These are phyloP conservation scores for Solanum chmielewskii DNA, from an alignment of 257 asterid species.

Conservation along the genomic window DNA sequence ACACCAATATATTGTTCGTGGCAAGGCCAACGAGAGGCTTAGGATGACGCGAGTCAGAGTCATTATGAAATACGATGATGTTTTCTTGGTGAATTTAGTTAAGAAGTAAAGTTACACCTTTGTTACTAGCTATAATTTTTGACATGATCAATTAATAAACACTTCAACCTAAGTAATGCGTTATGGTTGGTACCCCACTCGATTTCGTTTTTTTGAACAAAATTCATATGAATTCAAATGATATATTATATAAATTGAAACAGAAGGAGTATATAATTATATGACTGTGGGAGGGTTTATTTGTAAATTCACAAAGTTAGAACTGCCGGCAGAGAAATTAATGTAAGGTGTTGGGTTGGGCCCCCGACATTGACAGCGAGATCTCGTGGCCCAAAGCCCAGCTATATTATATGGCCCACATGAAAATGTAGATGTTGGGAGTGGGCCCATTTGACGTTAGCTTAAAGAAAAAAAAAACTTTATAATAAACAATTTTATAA, in stretches of 20 bases:
- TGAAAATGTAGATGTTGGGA: not conserved
- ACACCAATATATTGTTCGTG: not conserved
- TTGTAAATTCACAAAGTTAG: not conserved
- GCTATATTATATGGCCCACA: not conserved
- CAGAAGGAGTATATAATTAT: not conserved
- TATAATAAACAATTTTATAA: not conserved
- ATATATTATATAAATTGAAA: not conserved
- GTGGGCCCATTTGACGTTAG: not conserved
- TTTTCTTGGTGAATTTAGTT: not conserved
- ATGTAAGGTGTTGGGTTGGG: not conserved
- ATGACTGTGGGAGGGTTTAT: not conserved
- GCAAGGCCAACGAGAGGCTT: not conserved
- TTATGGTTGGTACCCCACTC: not conserved
- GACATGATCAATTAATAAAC: not conserved
- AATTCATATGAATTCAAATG: not conserved
- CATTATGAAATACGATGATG: not conserved
- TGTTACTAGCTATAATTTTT: not conserved
- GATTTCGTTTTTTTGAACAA: not conserved
- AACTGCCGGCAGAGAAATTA: not conserved
- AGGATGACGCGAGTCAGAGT: rapidly evolving
- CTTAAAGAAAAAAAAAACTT: not conserved
- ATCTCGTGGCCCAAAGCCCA: not conserved
- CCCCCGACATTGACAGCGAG: not conserved
- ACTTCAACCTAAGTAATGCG: not conserved
- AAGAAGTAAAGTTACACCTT: not conserved